These are phyloP conservation scores for Ogataea hybrid DNA, from an alignment of 1,139 yeast species.

Conservation along the genomic window DNA sequence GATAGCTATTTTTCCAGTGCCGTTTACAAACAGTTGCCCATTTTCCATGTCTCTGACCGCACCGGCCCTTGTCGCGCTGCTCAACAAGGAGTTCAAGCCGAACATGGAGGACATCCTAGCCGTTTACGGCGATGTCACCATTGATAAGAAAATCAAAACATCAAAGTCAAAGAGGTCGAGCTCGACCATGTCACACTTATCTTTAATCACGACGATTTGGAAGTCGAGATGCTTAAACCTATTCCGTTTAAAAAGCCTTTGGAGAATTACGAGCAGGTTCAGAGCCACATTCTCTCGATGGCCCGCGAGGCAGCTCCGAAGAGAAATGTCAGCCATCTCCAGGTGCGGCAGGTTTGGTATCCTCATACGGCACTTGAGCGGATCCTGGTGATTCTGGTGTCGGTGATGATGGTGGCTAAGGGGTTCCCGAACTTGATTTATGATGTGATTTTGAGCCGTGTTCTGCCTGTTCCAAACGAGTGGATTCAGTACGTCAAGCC, in stretches of 20 bases:
- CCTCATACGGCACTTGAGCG: constrained; percentile 36
- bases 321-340: constrained; percentile 60
- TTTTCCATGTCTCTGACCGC: constrained; percentile 3
- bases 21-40: neutral
- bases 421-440: constrained; percentile 22
- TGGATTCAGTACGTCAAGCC: too few species aligned
- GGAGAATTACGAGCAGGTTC: constrained; percentile 46
- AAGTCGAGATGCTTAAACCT: constrained; percentile 45
- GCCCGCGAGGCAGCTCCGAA: constrained; percentile 64
- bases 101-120: constrained; percentile 69
- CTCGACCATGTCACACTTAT: constrained; percentile 38
- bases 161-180: constrained; percentile 49
- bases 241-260: constrained; percentile 45
- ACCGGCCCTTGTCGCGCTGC: constrained; percentile 8
- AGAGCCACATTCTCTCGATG: constrained; percentile 59
- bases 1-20: neutral
- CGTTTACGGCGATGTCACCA: constrained; percentile 56
- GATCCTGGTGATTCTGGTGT: constrained; percentile 25
- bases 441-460: too few species aligned
- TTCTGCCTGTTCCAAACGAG: too few species aligned
- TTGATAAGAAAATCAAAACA: constrained; percentile 41
- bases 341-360: constrained; percentile 47
- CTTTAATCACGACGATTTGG: constrained; percentile 41
- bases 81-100: constrained; percentile 70
- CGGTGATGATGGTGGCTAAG: constrained; percentile 34